phyloP scores from a whole-genome alignment of 2,329 filamentous ascomycete genomes.

The Acarospora socialis region DNA sequence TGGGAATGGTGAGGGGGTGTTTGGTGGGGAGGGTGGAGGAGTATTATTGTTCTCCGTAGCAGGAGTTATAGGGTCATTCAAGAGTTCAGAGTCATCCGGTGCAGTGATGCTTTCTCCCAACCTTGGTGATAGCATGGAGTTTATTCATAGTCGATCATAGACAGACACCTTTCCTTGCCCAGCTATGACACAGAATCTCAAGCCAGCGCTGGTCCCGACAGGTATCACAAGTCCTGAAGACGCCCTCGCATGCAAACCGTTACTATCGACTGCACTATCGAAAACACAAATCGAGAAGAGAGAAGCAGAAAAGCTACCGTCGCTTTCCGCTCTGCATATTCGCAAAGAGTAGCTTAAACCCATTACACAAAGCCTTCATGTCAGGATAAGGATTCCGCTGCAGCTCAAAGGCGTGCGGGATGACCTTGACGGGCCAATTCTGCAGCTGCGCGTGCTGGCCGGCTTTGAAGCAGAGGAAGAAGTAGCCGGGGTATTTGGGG shows the following conservation, averaged over 20 bases:
- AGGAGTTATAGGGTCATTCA: too few relatives aligned
- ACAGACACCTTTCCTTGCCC: too few relatives aligned
- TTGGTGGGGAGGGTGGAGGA: too few relatives aligned
- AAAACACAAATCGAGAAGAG: not conserved
- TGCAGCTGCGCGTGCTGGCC: conserved; percentile 59
- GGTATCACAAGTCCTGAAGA: too few relatives aligned
- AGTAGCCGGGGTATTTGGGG: conserved; percentile 82
- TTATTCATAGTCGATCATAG: too few relatives aligned
- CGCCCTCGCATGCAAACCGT: too few relatives aligned
- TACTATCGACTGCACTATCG: too few relatives aligned
- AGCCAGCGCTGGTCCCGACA: too few relatives aligned
- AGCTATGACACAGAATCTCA: too few relatives aligned
- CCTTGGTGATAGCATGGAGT: too few relatives aligned
- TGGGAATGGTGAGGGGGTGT: conserved; percentile 2
- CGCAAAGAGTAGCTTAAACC: conserved; percentile 76
- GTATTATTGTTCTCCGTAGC: conserved; percentile 18
- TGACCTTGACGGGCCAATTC: conserved; percentile 74
- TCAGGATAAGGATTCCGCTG: conserved; percentile 82
- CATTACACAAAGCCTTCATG: conserved; percentile 90
- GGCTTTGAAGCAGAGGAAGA: conserved; percentile 92
- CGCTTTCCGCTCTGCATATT: conserved; percentile 39
- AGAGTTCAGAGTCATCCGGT: too few relatives aligned
- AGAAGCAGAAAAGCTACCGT: conserved; percentile 13
- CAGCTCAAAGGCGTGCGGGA: conserved; percentile 87
- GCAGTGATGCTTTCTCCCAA: too few relatives aligned